A percentile compares a stretch with the other conserved stretches of the same genome.
phyloP scores from a whole-genome alignment of 2,329 filamentous ascomycete genomes.

The Monilinia polystroma region DNA sequence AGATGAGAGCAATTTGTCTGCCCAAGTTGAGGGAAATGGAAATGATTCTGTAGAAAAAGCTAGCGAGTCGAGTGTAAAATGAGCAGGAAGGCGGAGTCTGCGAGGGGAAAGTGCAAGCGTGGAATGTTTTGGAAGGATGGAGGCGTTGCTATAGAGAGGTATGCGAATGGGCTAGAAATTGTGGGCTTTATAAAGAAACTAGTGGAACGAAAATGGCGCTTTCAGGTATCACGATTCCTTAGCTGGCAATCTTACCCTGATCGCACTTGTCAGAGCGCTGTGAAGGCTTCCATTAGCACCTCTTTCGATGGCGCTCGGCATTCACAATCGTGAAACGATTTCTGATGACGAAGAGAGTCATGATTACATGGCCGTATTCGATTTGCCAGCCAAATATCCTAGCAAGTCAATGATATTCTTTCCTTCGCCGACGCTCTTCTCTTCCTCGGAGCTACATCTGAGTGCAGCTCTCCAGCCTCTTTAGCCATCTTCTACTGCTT shows the following conservation, averaged over 20 bases:
- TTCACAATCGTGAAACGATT: not conserved
- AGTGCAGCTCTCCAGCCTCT: not conserved
- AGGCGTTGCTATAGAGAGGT: not conserved
- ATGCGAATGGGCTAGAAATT: slow-evolving; percentile 1
- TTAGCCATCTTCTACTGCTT: not conserved
- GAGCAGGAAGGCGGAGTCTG: not conserved
- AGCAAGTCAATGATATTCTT: not conserved
- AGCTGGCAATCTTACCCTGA: not conserved
- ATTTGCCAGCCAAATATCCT: not conserved
- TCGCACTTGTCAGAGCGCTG: not conserved
- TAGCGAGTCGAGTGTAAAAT: not conserved
- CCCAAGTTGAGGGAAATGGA: not conserved
- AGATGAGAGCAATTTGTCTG: not conserved
- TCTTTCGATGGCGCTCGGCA: not conserved
- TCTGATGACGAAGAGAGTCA: not conserved
- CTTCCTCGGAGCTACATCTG: not conserved
- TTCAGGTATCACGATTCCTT: too few species aligned
- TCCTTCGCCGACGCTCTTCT: not conserved
- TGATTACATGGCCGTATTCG: not conserved
- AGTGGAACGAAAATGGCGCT: not conserved
- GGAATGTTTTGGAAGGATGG: not conserved
- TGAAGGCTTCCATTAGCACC: too few species aligned
- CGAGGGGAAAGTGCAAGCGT: not conserved
- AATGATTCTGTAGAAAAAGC: not conserved
- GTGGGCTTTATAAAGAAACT: not conserved